Conservation (phyloP, 169 alveolate genomes). For the Pseudocohnilembus persalinus region DNA sequence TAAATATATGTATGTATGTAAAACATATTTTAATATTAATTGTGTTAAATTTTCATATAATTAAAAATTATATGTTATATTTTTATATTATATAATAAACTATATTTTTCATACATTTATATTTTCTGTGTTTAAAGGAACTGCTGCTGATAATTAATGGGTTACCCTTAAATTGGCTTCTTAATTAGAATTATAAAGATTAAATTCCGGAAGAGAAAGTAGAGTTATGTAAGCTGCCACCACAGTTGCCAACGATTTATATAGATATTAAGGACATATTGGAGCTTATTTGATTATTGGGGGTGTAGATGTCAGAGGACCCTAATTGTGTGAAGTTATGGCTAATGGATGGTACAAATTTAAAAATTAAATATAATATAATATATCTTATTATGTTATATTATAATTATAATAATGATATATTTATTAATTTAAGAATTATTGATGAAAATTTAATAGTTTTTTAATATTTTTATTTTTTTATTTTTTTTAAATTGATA, state of each 20-base stretch:
- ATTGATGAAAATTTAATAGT: too few relatives aligned
- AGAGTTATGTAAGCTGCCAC: conserved; percentile 73
- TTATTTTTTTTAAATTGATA: too few relatives aligned
- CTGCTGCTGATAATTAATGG: conserved; percentile 49
- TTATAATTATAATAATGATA: too few relatives aligned
- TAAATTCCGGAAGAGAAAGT: conserved; percentile 90
- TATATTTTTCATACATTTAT: neutral
- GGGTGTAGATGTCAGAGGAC: conserved; percentile 97
- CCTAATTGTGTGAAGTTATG: conserved; percentile 90
- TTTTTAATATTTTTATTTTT: too few relatives aligned
- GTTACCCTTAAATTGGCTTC: conserved; percentile 25
- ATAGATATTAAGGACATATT: conserved; percentile 93
- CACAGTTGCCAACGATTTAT: conserved; percentile 28
- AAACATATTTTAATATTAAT: too few relatives aligned
- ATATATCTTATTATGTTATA: too few relatives aligned
- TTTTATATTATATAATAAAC: neutral
- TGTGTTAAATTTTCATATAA: too few relatives aligned
- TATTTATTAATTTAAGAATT: too few relatives aligned
- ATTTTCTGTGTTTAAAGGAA: neutral
- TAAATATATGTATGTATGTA: too few relatives aligned
- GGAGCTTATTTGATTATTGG: conserved; percentile 98
- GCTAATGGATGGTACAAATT: conserved; percentile 94
- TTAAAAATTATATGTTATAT: too few relatives aligned
- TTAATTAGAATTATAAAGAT: conserved; percentile 89
- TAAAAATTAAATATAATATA: too few relatives aligned